A percentile compares a stretch with the other conserved stretches of the same genome.
Conservation (phyloP, 768 basidiomycete species). For the Suillus clintonianus region DNA sequence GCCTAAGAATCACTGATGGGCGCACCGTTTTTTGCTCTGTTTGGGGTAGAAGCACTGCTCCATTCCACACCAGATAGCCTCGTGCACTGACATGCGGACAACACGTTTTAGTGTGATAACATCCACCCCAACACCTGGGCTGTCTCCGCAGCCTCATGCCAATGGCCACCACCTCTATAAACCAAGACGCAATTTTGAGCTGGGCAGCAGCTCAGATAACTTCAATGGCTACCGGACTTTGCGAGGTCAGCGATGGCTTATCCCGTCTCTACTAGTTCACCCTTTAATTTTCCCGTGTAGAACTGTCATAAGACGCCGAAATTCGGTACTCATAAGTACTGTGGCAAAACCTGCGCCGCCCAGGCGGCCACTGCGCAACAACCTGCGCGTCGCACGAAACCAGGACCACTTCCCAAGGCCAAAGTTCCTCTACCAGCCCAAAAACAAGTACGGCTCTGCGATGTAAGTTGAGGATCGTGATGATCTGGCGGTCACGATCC, state of each 20-base stretch:
- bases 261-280: background rate
- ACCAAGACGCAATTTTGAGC: background rate
- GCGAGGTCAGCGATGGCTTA: constrained; percentile 27
- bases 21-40: background rate
- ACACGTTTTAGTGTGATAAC: background rate
- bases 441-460: constrained; percentile 26
- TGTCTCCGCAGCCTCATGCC: background rate
- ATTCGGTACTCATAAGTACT: constrained; percentile 54
- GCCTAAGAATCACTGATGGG: background rate
- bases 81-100: constrained; percentile 1
- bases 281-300: constrained; percentile 30
- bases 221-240: constrained; percentile 28
- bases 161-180: constrained; percentile 4
- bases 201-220: constrained; percentile 8
- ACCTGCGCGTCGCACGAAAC: constrained; percentile 10
- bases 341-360: constrained; percentile 56
- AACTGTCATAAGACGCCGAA: constrained; percentile 59
- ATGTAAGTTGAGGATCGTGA: constrained; percentile 27
- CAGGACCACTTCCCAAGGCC: constrained; percentile 15
- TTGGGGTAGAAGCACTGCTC: background rate
- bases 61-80: background rate
- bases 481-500: constrained; percentile 22
- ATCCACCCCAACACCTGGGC: background rate
- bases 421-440: constrained; percentile 11
- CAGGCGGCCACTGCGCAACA: constrained; percentile 30